phyloP scores from a whole-genome alignment of 2,329 filamentous ascomycete species.

The Cladosporium sp. region DNA sequence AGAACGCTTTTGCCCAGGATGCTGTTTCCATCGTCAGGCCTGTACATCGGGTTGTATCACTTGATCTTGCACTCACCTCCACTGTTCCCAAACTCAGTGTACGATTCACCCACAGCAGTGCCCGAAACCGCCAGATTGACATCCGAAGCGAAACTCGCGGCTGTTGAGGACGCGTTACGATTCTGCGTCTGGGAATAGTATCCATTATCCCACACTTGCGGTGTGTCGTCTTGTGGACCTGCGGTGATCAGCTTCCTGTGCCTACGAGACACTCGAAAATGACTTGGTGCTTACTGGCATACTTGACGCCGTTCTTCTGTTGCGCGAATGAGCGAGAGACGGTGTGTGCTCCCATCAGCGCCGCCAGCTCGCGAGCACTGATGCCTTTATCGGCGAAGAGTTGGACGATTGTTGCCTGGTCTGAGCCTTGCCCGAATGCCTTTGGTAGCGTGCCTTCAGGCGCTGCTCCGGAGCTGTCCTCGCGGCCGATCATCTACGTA shows the following conservation, averaged over 20 bases:
- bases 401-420: constrained; percentile 35
- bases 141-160: constrained; percentile 25
- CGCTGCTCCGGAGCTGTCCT: constrained; percentile 36
- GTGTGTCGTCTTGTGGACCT: constrained; percentile 43
- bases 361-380: constrained; percentile 44
- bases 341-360: constrained; percentile 51
- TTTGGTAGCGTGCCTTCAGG: constrained; percentile 43
- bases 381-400: constrained; percentile 49
- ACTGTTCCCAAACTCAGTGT: constrained; percentile 27
- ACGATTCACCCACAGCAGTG: constrained; percentile 25
- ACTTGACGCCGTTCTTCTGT: constrained; percentile 17
- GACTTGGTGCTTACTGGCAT: constrained; percentile 21
- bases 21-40: neutral
- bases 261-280: neutral
- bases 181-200: constrained; percentile 39
- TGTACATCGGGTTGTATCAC: neutral
- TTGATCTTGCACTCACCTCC: constrained; percentile 20
- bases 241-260: neutral
- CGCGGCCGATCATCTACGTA: constrained; percentile 42
- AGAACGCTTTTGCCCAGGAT: constrained; percentile 13
- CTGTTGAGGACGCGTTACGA: neutral
- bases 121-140: constrained; percentile 21
- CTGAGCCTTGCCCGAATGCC: constrained; percentile 32
- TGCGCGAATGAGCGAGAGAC: constrained; percentile 40
- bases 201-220: constrained; percentile 44